These are phyloP conservation scores for Fonsecaea pedrosoi DNA, from an alignment of 2,329 filamentous ascomycete genomes.

Conservation along the genomic window DNA sequence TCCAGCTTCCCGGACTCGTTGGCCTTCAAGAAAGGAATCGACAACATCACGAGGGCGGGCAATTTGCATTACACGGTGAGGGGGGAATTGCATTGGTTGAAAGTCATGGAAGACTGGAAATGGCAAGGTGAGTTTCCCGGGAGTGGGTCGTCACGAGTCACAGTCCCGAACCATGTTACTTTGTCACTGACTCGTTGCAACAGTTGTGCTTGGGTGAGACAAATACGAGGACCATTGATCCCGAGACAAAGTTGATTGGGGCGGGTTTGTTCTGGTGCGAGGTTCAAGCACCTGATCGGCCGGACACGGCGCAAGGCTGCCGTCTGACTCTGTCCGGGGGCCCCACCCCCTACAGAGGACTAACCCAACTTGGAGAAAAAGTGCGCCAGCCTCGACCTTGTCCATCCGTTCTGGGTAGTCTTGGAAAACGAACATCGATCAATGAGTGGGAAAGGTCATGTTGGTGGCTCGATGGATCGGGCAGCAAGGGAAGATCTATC, in stretches of 20 bases:
- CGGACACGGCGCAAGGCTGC: constrained; percentile 2
- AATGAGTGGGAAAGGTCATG: too few species aligned
- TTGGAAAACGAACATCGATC: too few species aligned
- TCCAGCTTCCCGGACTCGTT: constrained; percentile 24
- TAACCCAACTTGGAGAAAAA: constrained; percentile 1
- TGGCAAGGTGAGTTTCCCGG: constrained; percentile 66
- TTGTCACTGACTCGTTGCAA: background rate
- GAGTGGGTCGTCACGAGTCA: background rate
- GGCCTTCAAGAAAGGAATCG: constrained; percentile 27
- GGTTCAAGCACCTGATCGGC: background rate
- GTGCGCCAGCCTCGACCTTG: background rate
- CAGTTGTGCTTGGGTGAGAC: constrained; percentile 1
- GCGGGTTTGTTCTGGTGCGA: background rate
- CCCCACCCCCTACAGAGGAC: background rate
- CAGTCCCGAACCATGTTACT: background rate
- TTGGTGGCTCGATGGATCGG: too few species aligned
- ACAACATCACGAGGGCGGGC: constrained; percentile 48
- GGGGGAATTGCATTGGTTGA: constrained; percentile 70
- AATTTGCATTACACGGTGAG: constrained; percentile 67
- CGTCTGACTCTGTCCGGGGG: background rate
- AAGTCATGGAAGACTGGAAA: constrained; percentile 72
- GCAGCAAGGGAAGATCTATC: too few species aligned
- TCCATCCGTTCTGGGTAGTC: too few species aligned
- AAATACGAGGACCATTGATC: background rate
- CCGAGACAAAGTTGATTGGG: background rate